Percentiles rank a stretch among this genome's conserved stretches.
phyloP scores from a whole-genome alignment of 257 asterid genomes.

The Oldenlandia corymbosa region DNA sequence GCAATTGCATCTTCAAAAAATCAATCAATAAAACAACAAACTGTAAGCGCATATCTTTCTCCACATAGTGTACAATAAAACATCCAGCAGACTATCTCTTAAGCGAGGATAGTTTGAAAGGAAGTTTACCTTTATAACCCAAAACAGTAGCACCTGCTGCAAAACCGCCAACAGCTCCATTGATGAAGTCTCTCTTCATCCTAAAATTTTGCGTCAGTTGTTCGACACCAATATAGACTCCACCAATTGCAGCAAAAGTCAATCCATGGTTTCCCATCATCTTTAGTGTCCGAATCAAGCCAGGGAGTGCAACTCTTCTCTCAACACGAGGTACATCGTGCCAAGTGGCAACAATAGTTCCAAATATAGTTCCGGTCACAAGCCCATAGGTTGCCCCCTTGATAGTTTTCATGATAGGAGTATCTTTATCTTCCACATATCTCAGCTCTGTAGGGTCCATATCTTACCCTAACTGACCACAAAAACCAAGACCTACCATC shows the following conservation, averaged over 20 bases:
- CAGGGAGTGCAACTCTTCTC: conserved; percentile 92
- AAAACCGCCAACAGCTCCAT: conserved; percentile 95
- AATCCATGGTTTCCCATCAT: conserved; percentile 90
- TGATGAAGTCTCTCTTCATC: conserved; percentile 84
- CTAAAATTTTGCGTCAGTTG: conserved; percentile 70
- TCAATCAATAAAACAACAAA: not conserved
- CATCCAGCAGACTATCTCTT: not conserved
- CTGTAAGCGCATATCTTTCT: not conserved
- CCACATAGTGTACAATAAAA: not conserved
- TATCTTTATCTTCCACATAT: conserved; percentile 72
- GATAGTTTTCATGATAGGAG: conserved; percentile 50
- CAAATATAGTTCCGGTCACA: conserved; percentile 86
- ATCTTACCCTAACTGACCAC: conserved; percentile 12
- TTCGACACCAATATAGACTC: conserved; percentile 81
- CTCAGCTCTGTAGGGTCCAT: conserved; percentile 79
- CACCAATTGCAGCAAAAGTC: conserved; percentile 95
- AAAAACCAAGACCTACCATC: not conserved
- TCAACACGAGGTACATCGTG: conserved; percentile 97
- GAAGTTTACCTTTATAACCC: conserved; percentile 70
- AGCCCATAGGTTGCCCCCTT: conserved; percentile 81
- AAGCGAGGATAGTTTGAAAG: not conserved
- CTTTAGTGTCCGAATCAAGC: conserved; percentile 78
- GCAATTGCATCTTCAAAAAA: not conserved
- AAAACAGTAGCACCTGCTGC: conserved; percentile 84
- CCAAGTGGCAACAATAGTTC: conserved; percentile 91